Evolutionary conservation across 2,329 filamentous ascomycete genomes (phyloP).

Genomic region (Dactylellina cionopaga): DNA sequence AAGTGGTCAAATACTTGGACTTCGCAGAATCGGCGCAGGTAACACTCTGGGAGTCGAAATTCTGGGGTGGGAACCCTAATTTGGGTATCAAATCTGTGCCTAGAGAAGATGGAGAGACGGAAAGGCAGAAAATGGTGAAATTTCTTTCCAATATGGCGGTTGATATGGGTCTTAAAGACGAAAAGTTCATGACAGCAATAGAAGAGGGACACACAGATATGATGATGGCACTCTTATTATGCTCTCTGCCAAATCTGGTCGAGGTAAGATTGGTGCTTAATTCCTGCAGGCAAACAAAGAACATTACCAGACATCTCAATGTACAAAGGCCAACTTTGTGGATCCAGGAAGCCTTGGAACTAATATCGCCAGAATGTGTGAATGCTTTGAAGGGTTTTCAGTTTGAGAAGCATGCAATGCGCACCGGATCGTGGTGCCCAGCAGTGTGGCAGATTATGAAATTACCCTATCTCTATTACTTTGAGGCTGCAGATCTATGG

Average conservation of each 20-base stretch:
- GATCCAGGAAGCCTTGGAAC: slow-evolving; percentile 20
- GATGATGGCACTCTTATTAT: slow-evolving; percentile 28
- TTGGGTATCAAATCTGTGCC: too few species aligned
- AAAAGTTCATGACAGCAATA: slow-evolving; percentile 24
- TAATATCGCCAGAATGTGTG: slow-evolving; percentile 10
- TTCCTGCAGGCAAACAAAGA: too few species aligned
- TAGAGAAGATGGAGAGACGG: not conserved
- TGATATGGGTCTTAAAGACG: slow-evolving; percentile 1
- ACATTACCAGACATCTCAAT: not conserved
- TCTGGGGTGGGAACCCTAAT: slow-evolving; percentile 13
- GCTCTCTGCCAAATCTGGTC: slow-evolving; percentile 23
- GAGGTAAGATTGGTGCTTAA: slow-evolving; percentile 12
- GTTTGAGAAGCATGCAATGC: slow-evolving; percentile 12
- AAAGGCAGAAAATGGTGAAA: slow-evolving; percentile 24
- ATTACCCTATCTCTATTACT: slow-evolving; percentile 1
- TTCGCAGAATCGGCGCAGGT: not conserved
- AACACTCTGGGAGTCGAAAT: not conserved
- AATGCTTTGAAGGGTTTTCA: slow-evolving; percentile 15
- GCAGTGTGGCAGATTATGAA: slow-evolving; percentile 18
- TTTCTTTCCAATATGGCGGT: slow-evolving; percentile 7
- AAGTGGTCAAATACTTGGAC: slow-evolving; percentile 10
- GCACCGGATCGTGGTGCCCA: slow-evolving; percentile 16
- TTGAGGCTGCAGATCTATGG: not conserved
- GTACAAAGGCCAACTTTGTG: not conserved
- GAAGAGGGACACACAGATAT: slow-evolving; percentile 28